Evolutionary conservation across 2,329 filamentous ascomycete genomes (phyloP), one percentile per base, ranked within the genome.

Genomic region (Aureobasidium sp.): DNA sequence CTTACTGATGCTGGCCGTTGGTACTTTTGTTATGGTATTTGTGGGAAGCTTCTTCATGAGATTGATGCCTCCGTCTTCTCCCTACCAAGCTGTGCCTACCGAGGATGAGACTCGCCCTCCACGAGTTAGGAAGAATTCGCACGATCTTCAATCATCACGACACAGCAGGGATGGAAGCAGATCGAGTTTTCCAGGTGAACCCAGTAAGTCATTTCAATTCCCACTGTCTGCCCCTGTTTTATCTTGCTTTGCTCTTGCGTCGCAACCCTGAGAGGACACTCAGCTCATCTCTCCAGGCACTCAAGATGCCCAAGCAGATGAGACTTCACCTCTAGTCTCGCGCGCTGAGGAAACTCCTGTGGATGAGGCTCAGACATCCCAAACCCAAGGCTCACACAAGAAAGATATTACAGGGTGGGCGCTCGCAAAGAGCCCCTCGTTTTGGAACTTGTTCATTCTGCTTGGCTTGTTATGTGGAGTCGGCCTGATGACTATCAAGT

Each of bases 401-500:
- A 76, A 89, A 90, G 94, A 97, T 85, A 88, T 97, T 71, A 90
- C 93, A 72, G 94, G 94, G 66, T 79, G 91, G 70, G 82, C 83
- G 17, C 81, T 99, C 71, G 77, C 96, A 36, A 79, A 79, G 59
- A 85, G 83, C 64, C 70, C 86, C 52, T 88, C 95, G 67, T 99
- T 97, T 75, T 97, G 92, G 91, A 89, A 95, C 70, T 77, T 96
- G 32, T 97, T 95, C 74, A 75, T 83, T 62, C 86, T 96, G 67
- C 90, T 99, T 83, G 91, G 87, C 42, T 83, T 97, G n/a, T 79
- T 97, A 65, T 91, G 91, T 42, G 94, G 94, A 58, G 89, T 97
- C 68, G 94, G 94, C 12, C 78, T 99, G 67, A 99, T 99, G 94
- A 97, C 93, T 0, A 99, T 99, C 77, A 99, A 99, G 91, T 96